Evolutionary conservation across 108 stramenopile genomes (phyloP).

Genomic region (Cyclotella baltica): DNA sequence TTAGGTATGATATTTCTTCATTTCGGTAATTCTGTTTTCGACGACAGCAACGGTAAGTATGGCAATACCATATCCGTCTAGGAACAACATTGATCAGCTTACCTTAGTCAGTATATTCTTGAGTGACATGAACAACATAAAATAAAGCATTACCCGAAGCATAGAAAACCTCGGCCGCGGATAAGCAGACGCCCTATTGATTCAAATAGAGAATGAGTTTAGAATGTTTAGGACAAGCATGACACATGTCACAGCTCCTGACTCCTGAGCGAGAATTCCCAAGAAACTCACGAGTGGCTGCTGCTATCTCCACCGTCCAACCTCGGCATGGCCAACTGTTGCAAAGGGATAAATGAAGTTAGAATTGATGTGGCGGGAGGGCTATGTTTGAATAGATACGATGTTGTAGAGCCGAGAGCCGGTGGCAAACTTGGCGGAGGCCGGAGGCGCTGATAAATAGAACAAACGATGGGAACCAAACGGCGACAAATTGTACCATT

Average conservation of each 20-base stretch:
- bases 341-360: too few relatives aligned
- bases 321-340: slow-evolving; percentile 20
- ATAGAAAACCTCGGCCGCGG: slow-evolving; percentile 8
- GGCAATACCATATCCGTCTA: too few relatives aligned
- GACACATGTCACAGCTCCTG: neutral
- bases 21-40: slow-evolving; percentile 17
- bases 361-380: too few relatives aligned
- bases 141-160: slow-evolving; percentile 3
- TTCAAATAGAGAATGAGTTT: neutral
- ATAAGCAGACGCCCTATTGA: slow-evolving; percentile 18
- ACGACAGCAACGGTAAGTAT: neutral
- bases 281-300: slow-evolving; percentile 21
- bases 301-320: slow-evolving; percentile 17
- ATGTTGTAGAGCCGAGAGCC: too few relatives aligned
- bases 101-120: slow-evolving; percentile 16
- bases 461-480: too few relatives aligned
- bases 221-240: neutral
- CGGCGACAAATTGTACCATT: too few relatives aligned
- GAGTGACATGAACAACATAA: slow-evolving; percentile 10
- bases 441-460: too few relatives aligned
- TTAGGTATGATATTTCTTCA: slow-evolving; percentile 22
- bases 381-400: too few relatives aligned
- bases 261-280: too few relatives aligned
- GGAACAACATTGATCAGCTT: neutral
- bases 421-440: too few relatives aligned